Evolutionary conservation across 192 early-diverging fungal species (phyloP).

Genomic region (Umbelopsis sp.): DNA sequence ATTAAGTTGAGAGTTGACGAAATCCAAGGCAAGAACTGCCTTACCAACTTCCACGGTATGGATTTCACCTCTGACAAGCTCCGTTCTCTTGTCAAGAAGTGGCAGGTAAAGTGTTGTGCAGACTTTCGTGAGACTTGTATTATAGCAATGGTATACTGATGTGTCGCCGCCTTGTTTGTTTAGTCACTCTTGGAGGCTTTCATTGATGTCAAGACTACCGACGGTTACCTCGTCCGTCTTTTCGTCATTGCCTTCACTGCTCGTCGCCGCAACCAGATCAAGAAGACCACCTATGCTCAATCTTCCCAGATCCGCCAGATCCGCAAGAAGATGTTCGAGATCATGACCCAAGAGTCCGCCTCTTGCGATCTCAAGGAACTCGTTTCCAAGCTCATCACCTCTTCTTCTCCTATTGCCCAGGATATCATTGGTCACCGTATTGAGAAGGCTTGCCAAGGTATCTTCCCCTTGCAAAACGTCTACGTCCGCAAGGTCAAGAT

Average conservation of each 20-base stretch:
- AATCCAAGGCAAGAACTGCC: constrained; percentile 97
- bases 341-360: constrained; percentile 86
- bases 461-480: constrained; percentile 98
- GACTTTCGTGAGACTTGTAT: not conserved
- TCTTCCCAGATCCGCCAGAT: constrained; percentile 95
- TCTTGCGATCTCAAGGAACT: constrained; percentile 94
- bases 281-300: constrained; percentile 98
- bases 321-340: constrained; percentile 99
- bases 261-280: constrained; percentile 90
- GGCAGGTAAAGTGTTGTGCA: constrained; percentile 61
- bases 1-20: constrained; percentile 96
- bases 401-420: constrained; percentile 40
- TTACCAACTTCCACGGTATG: constrained; percentile 99
- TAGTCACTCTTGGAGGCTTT: constrained; percentile 95
- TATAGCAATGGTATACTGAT: not conserved
- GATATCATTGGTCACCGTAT: constrained; percentile 98
- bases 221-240: constrained; percentile 98
- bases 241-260: constrained; percentile 98
- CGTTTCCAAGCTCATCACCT: constrained; percentile 92
- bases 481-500: constrained; percentile 99
- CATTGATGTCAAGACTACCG: constrained; percentile 99
- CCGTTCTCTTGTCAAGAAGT: constrained; percentile 99
- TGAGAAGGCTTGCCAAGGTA: constrained; percentile 95
- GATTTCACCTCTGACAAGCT: constrained; percentile 99
- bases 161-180: not conserved